Evolutionary conservation across 2,329 filamentous ascomycete genomes (phyloP).

Genomic region (Aspergillus brasiliensis): DNA sequence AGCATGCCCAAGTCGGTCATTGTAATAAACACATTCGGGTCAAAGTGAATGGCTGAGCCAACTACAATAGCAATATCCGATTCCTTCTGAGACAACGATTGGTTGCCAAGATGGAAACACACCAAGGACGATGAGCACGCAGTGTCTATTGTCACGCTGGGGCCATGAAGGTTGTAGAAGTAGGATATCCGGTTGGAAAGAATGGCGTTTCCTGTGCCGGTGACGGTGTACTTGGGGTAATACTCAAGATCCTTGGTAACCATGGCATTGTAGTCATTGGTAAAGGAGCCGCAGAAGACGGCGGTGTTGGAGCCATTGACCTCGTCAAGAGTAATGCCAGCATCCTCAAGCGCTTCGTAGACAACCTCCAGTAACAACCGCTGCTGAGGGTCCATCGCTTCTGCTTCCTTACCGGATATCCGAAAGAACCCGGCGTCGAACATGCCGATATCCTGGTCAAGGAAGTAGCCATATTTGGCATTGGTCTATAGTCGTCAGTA

Average conservation of each 20-base stretch:
- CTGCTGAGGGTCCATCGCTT: slow-evolving; percentile 38
- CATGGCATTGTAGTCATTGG: slow-evolving; percentile 25
- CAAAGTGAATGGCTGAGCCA: slow-evolving; percentile 35
- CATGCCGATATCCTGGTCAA: not conserved
- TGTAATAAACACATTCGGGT: slow-evolving; percentile 25
- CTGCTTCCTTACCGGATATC: slow-evolving; percentile 23
- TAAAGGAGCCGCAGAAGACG: slow-evolving; percentile 22
- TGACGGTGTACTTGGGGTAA: slow-evolving; percentile 16
- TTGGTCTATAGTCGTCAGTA: not conserved
- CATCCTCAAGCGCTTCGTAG: slow-evolving; percentile 41
- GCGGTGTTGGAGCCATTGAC: slow-evolving; percentile 26
- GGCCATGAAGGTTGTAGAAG: slow-evolving; percentile 41
- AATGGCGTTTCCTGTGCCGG: slow-evolving; percentile 30
- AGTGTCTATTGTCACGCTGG: slow-evolving; percentile 43
- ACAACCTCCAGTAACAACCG: slow-evolving; percentile 36
- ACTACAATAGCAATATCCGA: slow-evolving; percentile 29
- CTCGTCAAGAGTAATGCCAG: slow-evolving; percentile 17
- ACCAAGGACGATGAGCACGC: slow-evolving; percentile 43
- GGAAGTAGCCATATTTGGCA: not conserved
- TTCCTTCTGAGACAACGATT: too few relatives aligned
- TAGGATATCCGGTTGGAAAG: slow-evolving; percentile 36
- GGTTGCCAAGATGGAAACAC: slow-evolving; percentile 24
- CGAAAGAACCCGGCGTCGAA: slow-evolving; percentile 30
- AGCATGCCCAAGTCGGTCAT: slow-evolving; percentile 38
- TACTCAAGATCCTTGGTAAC: slow-evolving; percentile 16